A percentile compares a stretch with the other conserved stretches of the same genome.
phyloP scores from a whole-genome alignment of 495 filamentous ascomycete genomes.

The Lophiotrema nucula region DNA sequence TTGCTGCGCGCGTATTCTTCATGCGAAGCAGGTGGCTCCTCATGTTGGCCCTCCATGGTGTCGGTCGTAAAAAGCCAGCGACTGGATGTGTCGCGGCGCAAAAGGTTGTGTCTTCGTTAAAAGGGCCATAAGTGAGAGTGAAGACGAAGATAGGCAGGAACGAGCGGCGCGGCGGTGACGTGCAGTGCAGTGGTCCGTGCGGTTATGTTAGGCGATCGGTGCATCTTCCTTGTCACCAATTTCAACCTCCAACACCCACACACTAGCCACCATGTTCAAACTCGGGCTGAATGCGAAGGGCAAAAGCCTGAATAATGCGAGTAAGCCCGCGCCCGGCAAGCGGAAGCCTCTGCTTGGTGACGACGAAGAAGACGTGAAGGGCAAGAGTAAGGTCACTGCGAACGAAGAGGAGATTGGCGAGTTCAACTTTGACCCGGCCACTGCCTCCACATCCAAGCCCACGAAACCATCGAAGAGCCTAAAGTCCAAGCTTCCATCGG shows the following conservation, averaged over 20 bases:
- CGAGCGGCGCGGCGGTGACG: neutral
- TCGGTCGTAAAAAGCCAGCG: too few species aligned
- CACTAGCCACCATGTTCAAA: constrained; percentile 47
- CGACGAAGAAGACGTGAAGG: constrained; percentile 46
- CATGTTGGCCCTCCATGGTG: constrained; percentile 15
- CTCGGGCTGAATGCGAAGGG: constrained; percentile 30
- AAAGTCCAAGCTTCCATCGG: constrained; percentile 20
- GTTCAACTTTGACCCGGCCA: constrained; percentile 36
- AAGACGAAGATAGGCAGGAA: neutral
- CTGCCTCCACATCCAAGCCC: constrained; percentile 6
- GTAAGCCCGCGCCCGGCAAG: constrained; percentile 40
- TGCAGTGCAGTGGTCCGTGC: neutral
- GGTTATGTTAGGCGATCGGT: neutral
- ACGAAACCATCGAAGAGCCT: constrained; percentile 24
- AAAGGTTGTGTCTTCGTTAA: too few species aligned
- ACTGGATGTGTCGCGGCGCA: too few species aligned
- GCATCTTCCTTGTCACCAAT: neutral
- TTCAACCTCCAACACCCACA: neutral
- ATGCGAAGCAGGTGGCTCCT: neutral
- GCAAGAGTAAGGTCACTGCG: constrained; percentile 17
- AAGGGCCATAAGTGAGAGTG: too few species aligned
- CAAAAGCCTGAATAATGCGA: neutral
- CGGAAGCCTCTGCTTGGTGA: constrained; percentile 54
- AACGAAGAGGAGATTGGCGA: constrained; percentile 35
- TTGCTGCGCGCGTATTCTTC: constrained; percentile 34